These are phyloP conservation scores for Clitopilus passeckerianus DNA, from an alignment of 768 basidiomycete species.

Conservation along the genomic window DNA sequence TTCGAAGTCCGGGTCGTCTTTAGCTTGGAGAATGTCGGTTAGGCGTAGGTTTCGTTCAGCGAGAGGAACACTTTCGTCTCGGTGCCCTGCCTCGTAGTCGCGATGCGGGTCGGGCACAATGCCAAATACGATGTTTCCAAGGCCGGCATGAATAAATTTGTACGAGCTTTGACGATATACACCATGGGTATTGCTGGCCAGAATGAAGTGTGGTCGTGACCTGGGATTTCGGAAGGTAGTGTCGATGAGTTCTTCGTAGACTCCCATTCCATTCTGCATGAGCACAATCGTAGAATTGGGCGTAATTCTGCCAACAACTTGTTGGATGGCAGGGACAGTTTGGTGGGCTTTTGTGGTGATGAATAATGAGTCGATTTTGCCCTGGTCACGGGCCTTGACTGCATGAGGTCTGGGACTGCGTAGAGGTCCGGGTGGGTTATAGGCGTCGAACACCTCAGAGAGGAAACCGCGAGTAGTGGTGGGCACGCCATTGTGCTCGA, in stretches of 20 bases:
- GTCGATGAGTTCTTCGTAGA: constrained; percentile 73
- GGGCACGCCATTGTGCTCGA: constrained; percentile 47
- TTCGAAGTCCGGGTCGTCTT: constrained; percentile 29
- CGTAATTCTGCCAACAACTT: constrained; percentile 59
- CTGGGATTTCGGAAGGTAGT: constrained; percentile 68
- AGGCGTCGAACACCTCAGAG: constrained; percentile 40
- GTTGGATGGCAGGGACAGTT: constrained; percentile 51
- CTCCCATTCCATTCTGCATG: constrained; percentile 93
- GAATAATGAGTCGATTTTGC: constrained; percentile 69
- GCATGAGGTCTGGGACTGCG: neutral
- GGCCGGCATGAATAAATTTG: constrained; percentile 65
- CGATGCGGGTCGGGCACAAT: constrained; percentile 67
- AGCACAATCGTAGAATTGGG: constrained; percentile 78
- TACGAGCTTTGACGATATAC: constrained; percentile 49
- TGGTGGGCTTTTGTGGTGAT: constrained; percentile 77
- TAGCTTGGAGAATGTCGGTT: constrained; percentile 42
- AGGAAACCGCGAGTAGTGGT: constrained; percentile 38
- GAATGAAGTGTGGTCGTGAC: constrained; percentile 78
- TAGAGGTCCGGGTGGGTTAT: neutral
- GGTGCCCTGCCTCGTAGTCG: constrained; percentile 55
- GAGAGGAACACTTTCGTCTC: constrained; percentile 24
- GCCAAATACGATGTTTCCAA: constrained; percentile 72
- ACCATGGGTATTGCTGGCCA: constrained; percentile 81
- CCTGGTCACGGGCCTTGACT: neutral
- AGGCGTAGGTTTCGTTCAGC: constrained; percentile 40